Evolutionary conservation across 345 rosid species (phyloP).

Genomic region (Kernera saxatilis): DNA sequence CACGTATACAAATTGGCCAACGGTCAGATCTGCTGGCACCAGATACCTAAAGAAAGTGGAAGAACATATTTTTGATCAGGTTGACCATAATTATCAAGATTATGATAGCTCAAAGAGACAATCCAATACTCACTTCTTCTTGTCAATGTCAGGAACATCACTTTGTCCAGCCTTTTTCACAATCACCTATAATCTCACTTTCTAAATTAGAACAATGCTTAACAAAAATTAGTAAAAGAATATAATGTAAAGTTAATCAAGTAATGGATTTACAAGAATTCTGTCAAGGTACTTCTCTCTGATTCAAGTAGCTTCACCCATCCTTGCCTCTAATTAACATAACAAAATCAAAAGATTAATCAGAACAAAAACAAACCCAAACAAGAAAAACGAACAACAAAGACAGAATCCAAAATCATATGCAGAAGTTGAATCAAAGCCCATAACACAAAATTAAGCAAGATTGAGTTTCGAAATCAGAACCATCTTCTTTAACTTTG

Average conservation of each 20-base stretch:
- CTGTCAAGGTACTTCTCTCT: slow-evolving; percentile 90
- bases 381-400: not conserved
- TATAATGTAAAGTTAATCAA: not conserved
- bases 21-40: slow-evolving; percentile 79
- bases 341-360: not conserved
- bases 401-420: not conserved
- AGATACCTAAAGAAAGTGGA: slow-evolving; percentile 45
- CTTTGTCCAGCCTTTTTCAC: slow-evolving; percentile 85
- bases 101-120: not conserved
- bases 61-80: not conserved
- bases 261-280: slow-evolving; percentile 47
- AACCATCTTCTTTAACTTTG: not conserved
- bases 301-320: slow-evolving; percentile 72
- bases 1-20: slow-evolving; percentile 82
- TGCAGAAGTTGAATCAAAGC: not conserved
- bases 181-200: slow-evolving; percentile 51
- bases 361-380: not conserved
- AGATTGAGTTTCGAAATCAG: not conserved
- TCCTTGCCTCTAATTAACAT: slow-evolving; percentile 64
- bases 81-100: not conserved
- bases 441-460: not conserved
- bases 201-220: slow-evolving; percentile 12
- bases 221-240: not conserved
- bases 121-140: slow-evolving; percentile 69
- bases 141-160: slow-evolving; percentile 93